These are phyloP conservation scores for Tuber melanosporum DNA, from an alignment of 495 filamentous ascomycete species.

Conservation along the genomic window DNA sequence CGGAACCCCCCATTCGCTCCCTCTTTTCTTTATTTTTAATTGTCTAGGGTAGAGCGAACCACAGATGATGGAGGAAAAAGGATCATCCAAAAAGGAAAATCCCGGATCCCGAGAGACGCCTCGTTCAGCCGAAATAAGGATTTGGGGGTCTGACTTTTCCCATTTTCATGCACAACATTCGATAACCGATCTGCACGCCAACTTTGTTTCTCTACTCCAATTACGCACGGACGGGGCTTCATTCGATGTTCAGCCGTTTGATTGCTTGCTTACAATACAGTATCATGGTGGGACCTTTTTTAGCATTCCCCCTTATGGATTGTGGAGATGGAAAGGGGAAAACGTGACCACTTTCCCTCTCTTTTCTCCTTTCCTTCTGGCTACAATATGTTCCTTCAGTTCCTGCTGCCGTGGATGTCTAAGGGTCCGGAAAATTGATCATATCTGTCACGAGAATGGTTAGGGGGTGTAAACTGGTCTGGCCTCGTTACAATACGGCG, in stretches of 20 bases:
- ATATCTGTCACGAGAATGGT: not conserved
- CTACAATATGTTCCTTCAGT: not conserved
- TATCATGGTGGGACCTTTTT: not conserved
- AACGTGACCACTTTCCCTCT: not conserved
- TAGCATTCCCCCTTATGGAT: not conserved
- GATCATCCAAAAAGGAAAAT: not conserved
- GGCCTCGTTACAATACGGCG: not conserved
- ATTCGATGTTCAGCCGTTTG: not conserved
- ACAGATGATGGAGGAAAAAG: not conserved
- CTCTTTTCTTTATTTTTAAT: not conserved
- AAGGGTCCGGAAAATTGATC: not conserved
- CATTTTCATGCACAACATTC: constrained; percentile 37
- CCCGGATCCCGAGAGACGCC: not conserved
- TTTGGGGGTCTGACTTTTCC: not conserved
- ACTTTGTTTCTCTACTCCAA: constrained; percentile 31
- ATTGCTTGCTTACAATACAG: not conserved
- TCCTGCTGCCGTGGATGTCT: not conserved
- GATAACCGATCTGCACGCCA: constrained; percentile 40
- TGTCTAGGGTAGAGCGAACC: not conserved
- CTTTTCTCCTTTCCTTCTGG: not conserved
- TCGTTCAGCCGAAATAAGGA: constrained; percentile 35
- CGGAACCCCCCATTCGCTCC: not conserved
- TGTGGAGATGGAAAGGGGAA: not conserved
- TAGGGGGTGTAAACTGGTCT: not conserved
- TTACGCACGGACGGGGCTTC: not conserved